Evolutionary conservation across 1,284 basidiomycete genomes (phyloP).

Genomic region (Ustilago esculenta): DNA sequence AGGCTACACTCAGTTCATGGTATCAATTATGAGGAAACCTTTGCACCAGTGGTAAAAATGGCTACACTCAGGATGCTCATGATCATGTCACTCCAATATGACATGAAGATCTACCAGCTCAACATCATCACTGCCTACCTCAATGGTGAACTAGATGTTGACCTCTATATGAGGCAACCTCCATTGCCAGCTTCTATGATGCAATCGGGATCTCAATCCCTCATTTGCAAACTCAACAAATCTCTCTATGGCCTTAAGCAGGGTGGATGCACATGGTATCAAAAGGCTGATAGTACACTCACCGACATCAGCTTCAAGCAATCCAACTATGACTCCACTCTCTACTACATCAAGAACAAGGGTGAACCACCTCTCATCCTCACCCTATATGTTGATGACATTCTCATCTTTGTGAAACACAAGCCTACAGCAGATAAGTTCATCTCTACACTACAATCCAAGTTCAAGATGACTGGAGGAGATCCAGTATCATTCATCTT

Average conservation of each 20-base stretch:
- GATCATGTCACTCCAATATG: too few relatives aligned
- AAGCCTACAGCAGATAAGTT: not conserved
- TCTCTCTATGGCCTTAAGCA: not conserved
- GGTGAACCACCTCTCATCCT: not conserved
- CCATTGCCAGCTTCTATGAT: not conserved
- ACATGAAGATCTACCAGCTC: not conserved
- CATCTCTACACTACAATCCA: too few relatives aligned
- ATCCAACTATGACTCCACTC: too few relatives aligned
- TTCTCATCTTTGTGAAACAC: not conserved
- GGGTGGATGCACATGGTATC: not conserved
- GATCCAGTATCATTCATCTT: too few relatives aligned
- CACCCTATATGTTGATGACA: not conserved
- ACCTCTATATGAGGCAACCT: not conserved
- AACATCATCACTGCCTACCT: constrained; percentile 1
- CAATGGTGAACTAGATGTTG: not conserved
- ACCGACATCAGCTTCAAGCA: not conserved
- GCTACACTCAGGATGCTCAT: not conserved
- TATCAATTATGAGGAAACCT: not conserved
- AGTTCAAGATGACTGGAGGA: too few relatives aligned
- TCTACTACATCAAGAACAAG: too few relatives aligned
- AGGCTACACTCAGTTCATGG: constrained; percentile 1
- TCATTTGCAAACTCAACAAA: not conserved
- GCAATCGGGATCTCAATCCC: not conserved
- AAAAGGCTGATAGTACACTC: not conserved
- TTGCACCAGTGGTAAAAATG: not conserved